These are phyloP conservation scores for Ascochyta rabiei DNA, from an alignment of 2,329 filamentous ascomycete species.

Conservation along the genomic window DNA sequence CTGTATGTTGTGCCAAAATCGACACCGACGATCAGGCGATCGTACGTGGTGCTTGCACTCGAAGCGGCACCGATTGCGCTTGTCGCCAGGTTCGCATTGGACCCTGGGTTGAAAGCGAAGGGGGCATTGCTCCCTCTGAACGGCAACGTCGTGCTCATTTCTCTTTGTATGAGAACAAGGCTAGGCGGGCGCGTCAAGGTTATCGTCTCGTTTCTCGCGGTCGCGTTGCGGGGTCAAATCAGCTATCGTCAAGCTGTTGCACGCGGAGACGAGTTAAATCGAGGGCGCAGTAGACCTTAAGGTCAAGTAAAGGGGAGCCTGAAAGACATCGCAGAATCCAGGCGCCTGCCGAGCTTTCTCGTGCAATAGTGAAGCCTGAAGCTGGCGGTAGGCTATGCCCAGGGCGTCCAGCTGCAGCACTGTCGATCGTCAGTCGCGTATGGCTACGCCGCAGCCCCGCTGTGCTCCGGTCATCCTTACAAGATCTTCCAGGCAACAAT, in stretches of 20 bases:
- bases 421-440: conserved; percentile 24
- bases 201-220: conserved; percentile 1
- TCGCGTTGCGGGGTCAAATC: conserved; percentile 24
- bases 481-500: conserved; percentile 11
- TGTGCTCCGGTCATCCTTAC: conserved; percentile 12
- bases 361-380: conserved; percentile 34
- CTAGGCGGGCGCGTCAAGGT: not conserved
- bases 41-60: not conserved
- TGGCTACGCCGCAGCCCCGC: conserved; percentile 14
- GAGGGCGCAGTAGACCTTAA: conserved; percentile 18
- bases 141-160: conserved; percentile 33
- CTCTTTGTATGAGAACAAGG: not conserved
- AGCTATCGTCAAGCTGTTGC: conserved; percentile 2
- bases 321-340: conserved; percentile 34
- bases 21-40: conserved; percentile 71
- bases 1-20: conserved; percentile 88
- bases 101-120: conserved; percentile 38
- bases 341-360: conserved; percentile 27
- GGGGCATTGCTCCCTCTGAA: conserved; percentile 39
- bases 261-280: not conserved
- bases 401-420: conserved; percentile 22
- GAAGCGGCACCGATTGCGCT: conserved; percentile 9
- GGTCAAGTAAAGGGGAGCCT: conserved; percentile 41
- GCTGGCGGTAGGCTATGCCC: conserved; percentile 12
- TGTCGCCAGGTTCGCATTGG: conserved; percentile 32